These are phyloP conservation scores for Citrullus colocynthis DNA, from an alignment of 306 rosid species.

Conservation along the genomic window DNA sequence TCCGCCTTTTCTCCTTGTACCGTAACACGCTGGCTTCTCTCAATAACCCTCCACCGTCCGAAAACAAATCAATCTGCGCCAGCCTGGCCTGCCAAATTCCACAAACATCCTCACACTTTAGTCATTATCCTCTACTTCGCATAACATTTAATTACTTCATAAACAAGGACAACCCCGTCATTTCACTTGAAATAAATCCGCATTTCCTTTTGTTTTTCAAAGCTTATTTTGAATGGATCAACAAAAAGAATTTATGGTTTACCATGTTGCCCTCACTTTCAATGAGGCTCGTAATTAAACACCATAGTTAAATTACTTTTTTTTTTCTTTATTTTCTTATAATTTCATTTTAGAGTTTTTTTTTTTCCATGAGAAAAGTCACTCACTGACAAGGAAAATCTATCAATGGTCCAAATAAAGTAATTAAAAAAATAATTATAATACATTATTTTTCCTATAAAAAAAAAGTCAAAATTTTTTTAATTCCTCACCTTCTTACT, in stretches of 20 bases:
- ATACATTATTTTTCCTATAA: background rate
- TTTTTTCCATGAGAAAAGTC: background rate
- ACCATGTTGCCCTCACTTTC: background rate
- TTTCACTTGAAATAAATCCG: background rate
- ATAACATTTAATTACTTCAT: background rate
- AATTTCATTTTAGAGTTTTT: background rate
- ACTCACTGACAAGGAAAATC: background rate
- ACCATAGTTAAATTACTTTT: background rate
- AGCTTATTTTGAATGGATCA: background rate
- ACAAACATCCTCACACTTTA: background rate
- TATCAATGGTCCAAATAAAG: background rate
- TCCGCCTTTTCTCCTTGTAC: constrained; percentile 67
- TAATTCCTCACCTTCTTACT: background rate
- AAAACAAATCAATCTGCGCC: constrained; percentile 51
- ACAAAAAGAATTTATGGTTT: background rate
- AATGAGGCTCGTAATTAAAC: background rate
- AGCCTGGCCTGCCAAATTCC: constrained; percentile 46
- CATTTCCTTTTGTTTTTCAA: no score
- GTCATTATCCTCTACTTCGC: constrained; percentile 13
- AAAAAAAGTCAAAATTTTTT: background rate
- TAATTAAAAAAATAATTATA: background rate
- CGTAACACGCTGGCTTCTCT: constrained; percentile 76
- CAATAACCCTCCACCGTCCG: constrained; percentile 39
- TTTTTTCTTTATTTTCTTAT: background rate
- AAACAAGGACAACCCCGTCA: background rate